Conservation (phyloP, 208 protist genomes). For the Endotrypanum monterogeii region DNA sequence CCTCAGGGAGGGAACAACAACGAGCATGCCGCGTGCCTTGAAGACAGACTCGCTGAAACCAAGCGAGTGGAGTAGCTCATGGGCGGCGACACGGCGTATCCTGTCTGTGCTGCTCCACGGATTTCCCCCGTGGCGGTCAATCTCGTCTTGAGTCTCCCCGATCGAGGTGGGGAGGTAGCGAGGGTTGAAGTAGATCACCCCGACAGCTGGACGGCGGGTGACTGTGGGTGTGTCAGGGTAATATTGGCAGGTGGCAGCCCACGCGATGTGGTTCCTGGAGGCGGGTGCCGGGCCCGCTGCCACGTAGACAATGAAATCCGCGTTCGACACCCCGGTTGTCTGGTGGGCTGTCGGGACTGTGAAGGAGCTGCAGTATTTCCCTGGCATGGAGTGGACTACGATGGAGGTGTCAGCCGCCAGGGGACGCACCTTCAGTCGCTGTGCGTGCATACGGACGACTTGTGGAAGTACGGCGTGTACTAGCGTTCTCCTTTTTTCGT, state of each 20-base stretch:
- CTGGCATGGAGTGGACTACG: conserved; percentile 14
- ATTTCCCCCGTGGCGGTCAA: conserved; percentile 5
- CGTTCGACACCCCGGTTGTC: conserved; percentile 39
- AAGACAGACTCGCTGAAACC: conserved; percentile 57
- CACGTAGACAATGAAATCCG: conserved; percentile 76
- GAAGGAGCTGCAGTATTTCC: conserved; percentile 21
- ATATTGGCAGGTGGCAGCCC: conserved; percentile 49
- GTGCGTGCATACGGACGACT: conserved; percentile 48
- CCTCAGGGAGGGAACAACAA: conserved; percentile 23
- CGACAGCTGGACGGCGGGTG: conserved; percentile 37
- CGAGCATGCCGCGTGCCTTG: conserved; percentile 8
- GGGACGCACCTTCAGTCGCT: conserved; percentile 43
- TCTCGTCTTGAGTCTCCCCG: not conserved
- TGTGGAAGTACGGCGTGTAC: conserved; percentile 36
- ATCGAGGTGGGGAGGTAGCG: conserved; percentile 9
- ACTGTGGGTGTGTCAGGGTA: not conserved
- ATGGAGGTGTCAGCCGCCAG: conserved; percentile 10
- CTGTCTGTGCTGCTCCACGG: conserved; percentile 1
- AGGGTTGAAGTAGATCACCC: conserved; percentile 40
- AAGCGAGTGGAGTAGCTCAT: conserved; percentile 88
- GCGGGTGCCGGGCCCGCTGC: conserved; percentile 34
- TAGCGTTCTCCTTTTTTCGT: conserved; percentile 32
- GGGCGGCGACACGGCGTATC: conserved; percentile 32
- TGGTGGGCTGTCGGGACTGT: conserved; percentile 47
- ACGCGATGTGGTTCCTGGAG: conserved; percentile 28